Evolutionary conservation across 768 basidiomycete species (phyloP), one percentile per base, ranked within the genome.

Genomic region (Mycena pura): DNA sequence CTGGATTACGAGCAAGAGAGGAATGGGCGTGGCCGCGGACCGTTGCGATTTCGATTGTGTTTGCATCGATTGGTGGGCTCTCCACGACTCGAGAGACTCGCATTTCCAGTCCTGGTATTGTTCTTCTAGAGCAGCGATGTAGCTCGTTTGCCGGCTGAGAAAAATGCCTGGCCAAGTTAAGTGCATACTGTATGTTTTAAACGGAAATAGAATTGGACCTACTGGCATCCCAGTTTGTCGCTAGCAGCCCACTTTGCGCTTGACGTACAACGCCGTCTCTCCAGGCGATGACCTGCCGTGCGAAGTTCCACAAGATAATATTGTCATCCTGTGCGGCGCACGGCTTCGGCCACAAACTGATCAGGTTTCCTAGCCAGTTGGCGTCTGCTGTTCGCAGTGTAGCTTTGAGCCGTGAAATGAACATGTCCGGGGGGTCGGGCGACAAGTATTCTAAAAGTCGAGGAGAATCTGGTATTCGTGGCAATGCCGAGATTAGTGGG

Each of bases 281-380:
- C 62, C 62, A 63, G 11, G 31, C 15, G 38, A 52, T 52, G 24
- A 63, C 36, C 17, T 41, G 11, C 10, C 49, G 49, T 4, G 62
- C 55, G 19, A 63, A 57, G 34, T 47, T 41, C 38, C 32, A 49
- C 3, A 63, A 15, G 27, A 63, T 41, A 17, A 28, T 50, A 6
- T 24, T 51, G 5, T 63, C 62, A 11, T 63, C 55, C 25, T 53
- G 55, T 4, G 36, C 19, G 8, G 49, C 41, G n/a, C 27, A 32
- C 15, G 36, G 25, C 6, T 22, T n/a, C 13, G 56, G 51, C 55
- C 49, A 51, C 7, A 50, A 24, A n/a, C 14, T 22, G 34, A 60
- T 60, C 17, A 60, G 25, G 11, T 41, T 19, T 1, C 47, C 31
- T 28, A 63, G 45, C 49, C 55, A 57, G 24, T 40, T 40, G 3